These are phyloP conservation scores for Falciphora oryzae DNA, from an alignment of 2,329 filamentous ascomycete genomes.

Conservation along the genomic window DNA sequence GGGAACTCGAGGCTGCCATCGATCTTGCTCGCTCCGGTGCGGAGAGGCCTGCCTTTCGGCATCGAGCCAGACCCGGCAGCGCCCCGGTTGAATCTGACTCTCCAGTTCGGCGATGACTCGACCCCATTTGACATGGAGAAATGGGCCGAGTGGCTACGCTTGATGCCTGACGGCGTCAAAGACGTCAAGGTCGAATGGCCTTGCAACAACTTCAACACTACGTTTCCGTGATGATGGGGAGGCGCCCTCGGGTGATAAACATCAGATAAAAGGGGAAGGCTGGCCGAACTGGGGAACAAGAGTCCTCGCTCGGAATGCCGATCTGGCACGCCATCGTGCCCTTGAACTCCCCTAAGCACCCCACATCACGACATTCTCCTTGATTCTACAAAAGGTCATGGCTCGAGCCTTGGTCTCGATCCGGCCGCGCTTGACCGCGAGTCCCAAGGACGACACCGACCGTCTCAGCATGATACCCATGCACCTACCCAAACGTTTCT, in stretches of 20 bases:
- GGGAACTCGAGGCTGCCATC: slow-evolving; percentile 49
- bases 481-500: background rate
- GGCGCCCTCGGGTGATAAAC: slow-evolving; percentile 2
- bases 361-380: slow-evolving; percentile 1
- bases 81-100: slow-evolving; percentile 42
- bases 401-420: background rate
- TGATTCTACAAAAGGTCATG: background rate
- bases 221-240: slow-evolving; percentile 29
- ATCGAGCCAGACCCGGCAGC: slow-evolving; percentile 30
- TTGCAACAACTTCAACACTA: slow-evolving; percentile 25
- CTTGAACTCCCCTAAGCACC: background rate
- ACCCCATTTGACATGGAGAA: slow-evolving; percentile 39
- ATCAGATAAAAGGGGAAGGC: background rate
- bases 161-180: slow-evolving; percentile 51
- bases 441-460: background rate
- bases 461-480: background rate
- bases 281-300: background rate
- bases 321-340: background rate
- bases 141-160: slow-evolving; percentile 53
- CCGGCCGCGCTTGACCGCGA: background rate
- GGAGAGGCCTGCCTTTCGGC: slow-evolving; percentile 33
- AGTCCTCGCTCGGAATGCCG: background rate
- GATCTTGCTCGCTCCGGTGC: slow-evolving; percentile 48
- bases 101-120: slow-evolving; percentile 45
- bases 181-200: slow-evolving; percentile 51